A percentile compares a stretch with the other conserved stretches of the same genome.
Conservation (phyloP, 2,329 filamentous ascomycete species). For the Metarhizium robertsii region DNA sequence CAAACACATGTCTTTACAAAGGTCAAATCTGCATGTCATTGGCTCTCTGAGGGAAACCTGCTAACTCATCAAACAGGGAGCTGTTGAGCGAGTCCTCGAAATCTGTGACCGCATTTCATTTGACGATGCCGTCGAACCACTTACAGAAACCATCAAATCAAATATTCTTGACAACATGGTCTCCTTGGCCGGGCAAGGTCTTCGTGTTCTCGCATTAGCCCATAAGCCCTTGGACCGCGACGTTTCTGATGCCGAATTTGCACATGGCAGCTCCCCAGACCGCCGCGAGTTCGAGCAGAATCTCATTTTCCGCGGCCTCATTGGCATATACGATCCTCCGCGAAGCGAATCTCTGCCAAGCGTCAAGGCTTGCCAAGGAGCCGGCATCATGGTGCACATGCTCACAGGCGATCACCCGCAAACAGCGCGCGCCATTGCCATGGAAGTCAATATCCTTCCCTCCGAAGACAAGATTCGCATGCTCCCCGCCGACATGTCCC, state of each 20-base stretch:
- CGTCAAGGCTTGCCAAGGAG: constrained; percentile 47
- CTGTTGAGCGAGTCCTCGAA: constrained; percentile 55
- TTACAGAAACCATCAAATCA: constrained; percentile 28
- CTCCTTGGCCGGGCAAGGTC: constrained; percentile 50
- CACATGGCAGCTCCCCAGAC: constrained; percentile 9
- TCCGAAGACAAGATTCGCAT: constrained; percentile 7
- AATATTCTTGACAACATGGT: constrained; percentile 58
- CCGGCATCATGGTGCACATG: constrained; percentile 58
- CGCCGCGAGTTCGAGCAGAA: constrained; percentile 19
- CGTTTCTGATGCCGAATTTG: constrained; percentile 20
- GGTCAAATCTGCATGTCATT: background rate
- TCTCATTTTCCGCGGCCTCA: constrained; percentile 57
- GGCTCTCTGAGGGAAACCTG: background rate
- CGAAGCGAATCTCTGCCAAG: constrained; percentile 55
- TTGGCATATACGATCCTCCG: constrained; percentile 66
- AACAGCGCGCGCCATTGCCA: constrained; percentile 55
- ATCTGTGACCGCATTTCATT: constrained; percentile 43
- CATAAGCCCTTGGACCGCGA: constrained; percentile 12
- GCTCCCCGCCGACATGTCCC: background rate
- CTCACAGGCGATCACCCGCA: constrained; percentile 61
- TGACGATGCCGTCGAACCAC: constrained; percentile 24
- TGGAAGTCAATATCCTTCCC: constrained; percentile 53
- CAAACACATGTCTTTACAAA: constrained; percentile 43
- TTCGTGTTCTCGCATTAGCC: constrained; percentile 58
- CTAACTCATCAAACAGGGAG: constrained; percentile 27